phyloP scores from a whole-genome alignment of 2,329 filamentous ascomycete species.

The Aspergillus persii region DNA sequence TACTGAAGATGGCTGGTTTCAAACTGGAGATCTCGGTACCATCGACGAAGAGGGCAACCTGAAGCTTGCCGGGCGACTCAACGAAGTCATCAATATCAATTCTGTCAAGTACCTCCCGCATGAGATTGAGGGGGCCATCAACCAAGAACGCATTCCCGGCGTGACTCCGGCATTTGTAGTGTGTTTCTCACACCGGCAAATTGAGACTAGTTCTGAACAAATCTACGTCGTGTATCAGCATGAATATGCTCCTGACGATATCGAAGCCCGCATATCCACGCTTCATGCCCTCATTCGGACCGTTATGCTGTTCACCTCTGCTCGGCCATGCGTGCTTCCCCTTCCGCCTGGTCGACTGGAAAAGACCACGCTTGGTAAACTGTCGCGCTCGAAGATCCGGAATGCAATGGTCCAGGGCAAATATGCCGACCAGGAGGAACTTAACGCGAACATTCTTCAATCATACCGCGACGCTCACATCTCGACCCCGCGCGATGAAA shows the following conservation, averaged over 20 bases:
- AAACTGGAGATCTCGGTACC: conserved; percentile 20
- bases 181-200: conserved; percentile 39
- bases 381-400: conserved; percentile 15
- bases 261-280: conserved; percentile 1
- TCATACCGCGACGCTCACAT: background rate
- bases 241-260: conserved; percentile 8
- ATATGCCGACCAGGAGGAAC: conserved; percentile 40
- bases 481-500: conserved; percentile 3
- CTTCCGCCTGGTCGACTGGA: conserved; percentile 6
- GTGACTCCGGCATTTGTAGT: conserved; percentile 31
- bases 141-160: conserved; percentile 26
- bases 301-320: conserved; percentile 6
- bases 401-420: conserved; percentile 39
- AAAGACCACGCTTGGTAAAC: conserved; percentile 14
- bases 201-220: conserved; percentile 32
- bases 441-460: background rate
- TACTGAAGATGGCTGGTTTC: conserved; percentile 32
- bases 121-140: conserved; percentile 41
- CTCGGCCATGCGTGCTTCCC: conserved; percentile 9
- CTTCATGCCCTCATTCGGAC: conserved; percentile 3
- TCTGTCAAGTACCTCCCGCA: conserved; percentile 42
- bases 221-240: conserved; percentile 42
- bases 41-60: conserved; percentile 14
- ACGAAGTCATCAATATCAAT: conserved; percentile 50
- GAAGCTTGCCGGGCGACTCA: conserved; percentile 20